Percentiles rank a stretch among this genome's conserved stretches.
These are phyloP conservation scores for Colletotrichum plurivorum DNA, from an alignment of 2,329 filamentous ascomycete species.

Conservation along the genomic window DNA sequence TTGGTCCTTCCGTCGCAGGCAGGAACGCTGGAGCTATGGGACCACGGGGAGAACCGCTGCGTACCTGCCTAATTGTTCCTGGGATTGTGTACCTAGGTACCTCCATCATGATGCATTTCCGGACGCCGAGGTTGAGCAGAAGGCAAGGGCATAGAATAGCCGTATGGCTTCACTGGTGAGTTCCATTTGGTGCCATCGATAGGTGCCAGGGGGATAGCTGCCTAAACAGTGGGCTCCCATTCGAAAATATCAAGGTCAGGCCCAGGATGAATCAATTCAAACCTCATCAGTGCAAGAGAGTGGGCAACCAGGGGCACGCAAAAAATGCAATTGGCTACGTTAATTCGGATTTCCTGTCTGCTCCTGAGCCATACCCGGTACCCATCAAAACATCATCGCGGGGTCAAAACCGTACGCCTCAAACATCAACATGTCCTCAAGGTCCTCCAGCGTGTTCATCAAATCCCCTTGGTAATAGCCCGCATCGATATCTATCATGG, in stretches of 20 bases:
- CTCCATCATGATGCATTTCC: too few species aligned
- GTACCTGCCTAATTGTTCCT: too few species aligned
- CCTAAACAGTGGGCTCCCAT: neutral
- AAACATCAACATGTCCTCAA: constrained; percentile 23
- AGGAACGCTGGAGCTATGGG: neutral
- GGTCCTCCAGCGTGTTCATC: constrained; percentile 15
- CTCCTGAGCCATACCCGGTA: neutral
- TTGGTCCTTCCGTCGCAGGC: neutral
- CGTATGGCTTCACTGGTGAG: neutral
- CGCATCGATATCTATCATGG: neutral
- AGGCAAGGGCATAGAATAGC: too few species aligned
- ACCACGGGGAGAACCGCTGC: too few species aligned
- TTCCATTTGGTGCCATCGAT: neutral
- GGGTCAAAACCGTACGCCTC: constrained; percentile 17
- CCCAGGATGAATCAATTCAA: too few species aligned
- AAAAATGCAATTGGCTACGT: too few species aligned
- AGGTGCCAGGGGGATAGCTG: neutral
- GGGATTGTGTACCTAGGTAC: too few species aligned
- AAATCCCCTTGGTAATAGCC: constrained; percentile 27
- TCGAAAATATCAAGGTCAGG: too few species aligned
- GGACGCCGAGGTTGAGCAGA: too few species aligned
- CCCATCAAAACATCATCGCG: neutral
- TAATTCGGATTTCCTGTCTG: neutral
- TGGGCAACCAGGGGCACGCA: too few species aligned
- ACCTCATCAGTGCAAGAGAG: too few species aligned